Conservation (phyloP, 768 basidiomycete species). For the Dioszegia crocea region DNA sequence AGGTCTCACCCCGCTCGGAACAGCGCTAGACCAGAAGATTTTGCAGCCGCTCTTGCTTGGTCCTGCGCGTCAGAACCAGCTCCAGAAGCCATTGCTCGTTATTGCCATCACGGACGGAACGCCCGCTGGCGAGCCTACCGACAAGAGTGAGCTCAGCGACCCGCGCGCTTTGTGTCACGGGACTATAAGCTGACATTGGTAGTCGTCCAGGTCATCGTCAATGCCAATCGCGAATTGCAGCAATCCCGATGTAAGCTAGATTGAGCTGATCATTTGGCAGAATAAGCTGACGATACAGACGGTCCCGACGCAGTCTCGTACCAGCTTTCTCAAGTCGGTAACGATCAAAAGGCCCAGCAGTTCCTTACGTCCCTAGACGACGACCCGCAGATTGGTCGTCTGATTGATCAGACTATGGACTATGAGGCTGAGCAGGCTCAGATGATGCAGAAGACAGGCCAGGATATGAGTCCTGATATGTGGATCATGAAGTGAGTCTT, state of each 20-base stretch:
- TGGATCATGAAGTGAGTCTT: constrained; percentile 49
- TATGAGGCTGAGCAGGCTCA: constrained; percentile 43
- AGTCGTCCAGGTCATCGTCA: constrained; percentile 45
- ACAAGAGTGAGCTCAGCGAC: constrained; percentile 19
- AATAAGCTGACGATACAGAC: constrained; percentile 21
- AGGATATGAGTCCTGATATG: constrained; percentile 45
- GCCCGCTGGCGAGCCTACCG: constrained; percentile 41
- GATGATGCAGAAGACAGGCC: constrained; percentile 37
- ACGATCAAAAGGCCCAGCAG: constrained; percentile 43
- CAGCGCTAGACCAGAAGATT: constrained; percentile 49
- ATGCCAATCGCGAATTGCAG: constrained; percentile 45
- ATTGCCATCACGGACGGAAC: constrained; percentile 44
- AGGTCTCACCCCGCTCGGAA: constrained; percentile 48
- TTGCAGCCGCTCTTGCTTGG: constrained; percentile 51
- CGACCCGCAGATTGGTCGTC: constrained; percentile 46
- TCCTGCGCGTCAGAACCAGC: constrained; percentile 40
- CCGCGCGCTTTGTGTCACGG: background rate
- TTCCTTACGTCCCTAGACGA: constrained; percentile 46
- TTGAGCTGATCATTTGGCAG: background rate
- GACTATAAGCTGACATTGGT: background rate
- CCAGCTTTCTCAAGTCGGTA: constrained; percentile 46
- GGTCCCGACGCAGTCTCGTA: constrained; percentile 47
- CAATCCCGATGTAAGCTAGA: constrained; percentile 31
- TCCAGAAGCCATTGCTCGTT: constrained; percentile 52
- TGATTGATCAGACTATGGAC: constrained; percentile 48